A percentile compares a stretch with the other conserved stretches of the same genome.
These are phyloP conservation scores for Phytophthora multivora DNA, from an alignment of 352 stramenopile species.

Conservation along the genomic window DNA sequence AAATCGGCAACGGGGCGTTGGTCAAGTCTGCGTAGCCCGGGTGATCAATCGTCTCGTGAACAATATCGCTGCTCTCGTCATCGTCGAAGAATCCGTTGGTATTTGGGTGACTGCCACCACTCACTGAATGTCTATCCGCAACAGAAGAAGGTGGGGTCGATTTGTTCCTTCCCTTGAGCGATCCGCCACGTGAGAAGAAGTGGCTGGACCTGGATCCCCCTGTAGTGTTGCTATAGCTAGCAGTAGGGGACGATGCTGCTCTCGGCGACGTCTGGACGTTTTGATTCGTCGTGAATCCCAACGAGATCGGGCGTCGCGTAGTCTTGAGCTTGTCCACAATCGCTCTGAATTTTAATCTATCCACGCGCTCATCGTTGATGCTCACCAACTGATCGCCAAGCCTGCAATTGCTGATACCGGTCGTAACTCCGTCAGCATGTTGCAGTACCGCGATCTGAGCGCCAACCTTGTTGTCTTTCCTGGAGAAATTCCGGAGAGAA, in stretches of 20 bases:
- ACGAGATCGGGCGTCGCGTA: conserved; percentile 65
- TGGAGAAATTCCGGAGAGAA: conserved; percentile 81
- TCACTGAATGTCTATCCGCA: conserved; percentile 22
- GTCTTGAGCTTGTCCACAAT: conserved; percentile 84
- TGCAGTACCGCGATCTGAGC: conserved; percentile 83
- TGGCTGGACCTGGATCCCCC: conserved; percentile 15
- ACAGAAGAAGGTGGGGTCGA: neutral
- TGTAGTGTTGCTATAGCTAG: conserved; percentile 18
- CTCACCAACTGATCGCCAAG: conserved; percentile 77
- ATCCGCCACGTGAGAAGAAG: conserved; percentile 15
- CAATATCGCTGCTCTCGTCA: conserved; percentile 31
- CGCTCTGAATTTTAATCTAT: conserved; percentile 60
- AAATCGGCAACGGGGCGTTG: conserved; percentile 6
- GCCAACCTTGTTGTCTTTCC: conserved; percentile 63
- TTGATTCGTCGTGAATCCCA: conserved; percentile 72
- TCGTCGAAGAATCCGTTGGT: conserved; percentile 21
- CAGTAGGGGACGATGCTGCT: conserved; percentile 15
- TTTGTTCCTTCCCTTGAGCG: conserved; percentile 9
- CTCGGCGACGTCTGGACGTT: conserved; percentile 72
- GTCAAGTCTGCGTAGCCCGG: conserved; percentile 17
- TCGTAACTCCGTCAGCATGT: conserved; percentile 77
- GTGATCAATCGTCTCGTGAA: conserved; percentile 27
- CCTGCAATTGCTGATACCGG: conserved; percentile 76
- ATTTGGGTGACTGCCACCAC: conserved; percentile 6
- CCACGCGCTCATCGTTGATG: conserved; percentile 75